These are phyloP conservation scores for Peziza echinospora DNA, from an alignment of 495 filamentous ascomycete species.

Conservation along the genomic window DNA sequence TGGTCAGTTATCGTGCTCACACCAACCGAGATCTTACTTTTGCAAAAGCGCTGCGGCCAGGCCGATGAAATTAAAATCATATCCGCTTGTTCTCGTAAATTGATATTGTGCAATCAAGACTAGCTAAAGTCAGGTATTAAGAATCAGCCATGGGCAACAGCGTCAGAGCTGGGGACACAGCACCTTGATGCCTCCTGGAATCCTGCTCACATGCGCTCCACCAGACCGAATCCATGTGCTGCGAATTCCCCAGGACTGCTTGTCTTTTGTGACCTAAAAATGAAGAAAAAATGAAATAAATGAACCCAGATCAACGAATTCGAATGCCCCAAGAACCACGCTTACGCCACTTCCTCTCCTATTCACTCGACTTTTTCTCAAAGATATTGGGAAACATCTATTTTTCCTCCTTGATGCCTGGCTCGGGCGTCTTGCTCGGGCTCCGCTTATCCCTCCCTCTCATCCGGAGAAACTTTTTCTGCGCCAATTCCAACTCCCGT, in stretches of 20 bases:
- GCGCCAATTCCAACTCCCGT: slow-evolving; percentile 60
- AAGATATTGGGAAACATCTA: too few species aligned
- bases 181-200: background rate
- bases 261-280: too few species aligned
- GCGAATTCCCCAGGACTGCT: background rate
- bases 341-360: background rate
- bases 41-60: too few species aligned
- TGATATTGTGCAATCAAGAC: too few species aligned
- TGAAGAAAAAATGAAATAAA: too few species aligned
- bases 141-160: background rate
- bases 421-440: slow-evolving; percentile 18
- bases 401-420: background rate
- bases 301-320: background rate
- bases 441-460: slow-evolving; percentile 72
- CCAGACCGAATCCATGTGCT: background rate
- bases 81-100: too few species aligned
- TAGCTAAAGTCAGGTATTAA: background rate
- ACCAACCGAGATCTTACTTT: too few species aligned
- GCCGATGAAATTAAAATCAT: too few species aligned
- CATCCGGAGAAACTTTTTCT: slow-evolving; percentile 88
- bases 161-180: background rate
- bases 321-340: background rate
- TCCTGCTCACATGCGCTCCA: background rate
- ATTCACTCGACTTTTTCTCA: too few species aligned
- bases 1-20: too few species aligned